Evolutionary conservation across 768 basidiomycete species (phyloP), one percentile per base, ranked within the genome.

Genomic region (Agrocybe praecox): DNA sequence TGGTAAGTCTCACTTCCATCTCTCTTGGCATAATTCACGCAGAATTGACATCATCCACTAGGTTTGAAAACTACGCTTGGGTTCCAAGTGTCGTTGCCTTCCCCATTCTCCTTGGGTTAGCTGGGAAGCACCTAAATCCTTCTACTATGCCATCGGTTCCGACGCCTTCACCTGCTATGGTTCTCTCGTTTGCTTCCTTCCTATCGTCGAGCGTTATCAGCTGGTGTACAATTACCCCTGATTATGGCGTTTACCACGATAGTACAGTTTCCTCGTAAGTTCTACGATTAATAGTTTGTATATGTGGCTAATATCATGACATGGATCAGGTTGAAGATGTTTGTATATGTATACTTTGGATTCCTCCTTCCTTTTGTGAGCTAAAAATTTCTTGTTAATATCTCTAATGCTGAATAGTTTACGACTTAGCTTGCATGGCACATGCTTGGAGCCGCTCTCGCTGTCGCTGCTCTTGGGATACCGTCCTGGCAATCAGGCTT

Each of bases 401-500:
- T 18, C 18, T 3, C 15, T 33, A 19, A 11, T 26, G 19, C 14
- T 26, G 12, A 22, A 53, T 62, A 29, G 18, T 29, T 50, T 14
- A 50, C 49, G 17, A 76, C 46, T 48, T 71, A 62, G 72, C 79
- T 61, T 73, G 80, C 67, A 18, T 63, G 69, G 52, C 73, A 75
- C 67, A 80, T 86, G 65, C 72, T 92, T 12, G 91, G 91, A 1
- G 88, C 88, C 0, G 88, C 88, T 0, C 86, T 87, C 52, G 84
- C 81, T 2, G 74, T 82, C 11, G 81, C 87, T 17, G 78, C 84
- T 0, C 74, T 82, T 0, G 74, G 66, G 12, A 78, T 89, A 36
- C 81, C 83, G 11, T 69, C 76, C 2, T 91, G 89, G 85, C 63
- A 73, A 2, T 67, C 68, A 0, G 87, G 79, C 1, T 89, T 88